Evolutionary conservation across 352 stramenopile species (phyloP).

Genomic region (Pythium dissotocum): DNA sequence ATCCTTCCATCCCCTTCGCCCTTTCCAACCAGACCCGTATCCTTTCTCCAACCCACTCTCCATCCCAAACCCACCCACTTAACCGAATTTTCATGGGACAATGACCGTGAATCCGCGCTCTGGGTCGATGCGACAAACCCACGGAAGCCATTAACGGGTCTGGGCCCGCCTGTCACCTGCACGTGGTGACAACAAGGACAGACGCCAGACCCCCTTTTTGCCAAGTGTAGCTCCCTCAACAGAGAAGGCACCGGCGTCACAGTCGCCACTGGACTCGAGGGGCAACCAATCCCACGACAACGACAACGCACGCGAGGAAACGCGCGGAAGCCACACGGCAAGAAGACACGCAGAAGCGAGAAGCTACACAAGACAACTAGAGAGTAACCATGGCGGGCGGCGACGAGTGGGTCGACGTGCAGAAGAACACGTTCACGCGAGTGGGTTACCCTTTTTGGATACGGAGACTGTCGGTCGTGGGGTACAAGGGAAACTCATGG

Average conservation of each 20-base stretch:
- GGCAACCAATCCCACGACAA: not conserved
- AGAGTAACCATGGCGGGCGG: conserved; percentile 43
- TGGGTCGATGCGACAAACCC: not conserved
- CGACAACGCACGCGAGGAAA: conserved; percentile 3
- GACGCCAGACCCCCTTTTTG: not conserved
- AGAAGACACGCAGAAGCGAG: conserved; percentile 3
- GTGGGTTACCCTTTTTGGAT: conserved; percentile 34
- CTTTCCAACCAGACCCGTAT: conserved; percentile 1
- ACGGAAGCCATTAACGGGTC: not conserved
- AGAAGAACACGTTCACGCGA: conserved; percentile 92
- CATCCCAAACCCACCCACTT: not conserved
- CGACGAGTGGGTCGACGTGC: conserved; percentile 89
- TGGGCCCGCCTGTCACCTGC: conserved; percentile 2
- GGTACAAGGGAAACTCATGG: not conserved
- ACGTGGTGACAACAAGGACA: conserved; percentile 10
- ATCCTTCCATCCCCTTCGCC: conserved; percentile 1
- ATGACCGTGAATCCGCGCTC: not conserved
- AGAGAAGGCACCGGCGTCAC: not conserved
- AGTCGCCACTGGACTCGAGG: not conserved
- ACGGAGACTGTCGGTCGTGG: not conserved
- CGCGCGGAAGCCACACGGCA: conserved; percentile 4
- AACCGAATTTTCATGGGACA: not conserved
- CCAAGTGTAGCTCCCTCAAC: not conserved
- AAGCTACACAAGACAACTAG: not conserved
- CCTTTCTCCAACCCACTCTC: not conserved